Conservation (phyloP, 257 asterid species). For the Leonotis leonurus region DNA sequence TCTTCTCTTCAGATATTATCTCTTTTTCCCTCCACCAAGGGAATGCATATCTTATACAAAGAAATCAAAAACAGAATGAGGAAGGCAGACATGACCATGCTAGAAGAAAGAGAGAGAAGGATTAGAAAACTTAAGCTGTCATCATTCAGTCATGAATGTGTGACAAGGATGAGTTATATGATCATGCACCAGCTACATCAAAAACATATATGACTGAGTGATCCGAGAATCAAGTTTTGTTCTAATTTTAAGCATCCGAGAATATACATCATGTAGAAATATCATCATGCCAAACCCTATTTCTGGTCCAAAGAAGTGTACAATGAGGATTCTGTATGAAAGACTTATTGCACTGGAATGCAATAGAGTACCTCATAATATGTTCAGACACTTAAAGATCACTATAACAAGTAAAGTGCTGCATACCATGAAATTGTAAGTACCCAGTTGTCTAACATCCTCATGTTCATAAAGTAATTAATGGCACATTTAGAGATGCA, state of each 20-base stretch:
- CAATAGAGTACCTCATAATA: too few species aligned
- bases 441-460: too few species aligned
- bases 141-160: too few species aligned
- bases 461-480: too few species aligned
- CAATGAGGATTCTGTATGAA: too few species aligned
- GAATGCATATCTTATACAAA: slow-evolving; percentile 74
- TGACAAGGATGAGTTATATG: not conserved
- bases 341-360: too few species aligned
- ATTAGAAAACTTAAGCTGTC: not conserved
- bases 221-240: not conserved
- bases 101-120: not conserved
- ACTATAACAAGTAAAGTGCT: too few species aligned
- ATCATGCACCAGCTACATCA: not conserved
- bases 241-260: not conserved
- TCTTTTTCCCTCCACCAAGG: slow-evolving; percentile 99
- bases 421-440: too few species aligned
- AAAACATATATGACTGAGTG: not conserved
- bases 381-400: too few species aligned
- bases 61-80: slow-evolving; percentile 7
- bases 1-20: slow-evolving; percentile 72
- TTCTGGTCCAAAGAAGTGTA: too few species aligned
- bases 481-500: slow-evolving; percentile 2
- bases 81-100: not conserved
- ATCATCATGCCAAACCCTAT: not conserved
- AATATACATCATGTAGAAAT: too few species aligned